phyloP scores from a whole-genome alignment of 441 rosid species.

The Viola pubescens region DNA sequence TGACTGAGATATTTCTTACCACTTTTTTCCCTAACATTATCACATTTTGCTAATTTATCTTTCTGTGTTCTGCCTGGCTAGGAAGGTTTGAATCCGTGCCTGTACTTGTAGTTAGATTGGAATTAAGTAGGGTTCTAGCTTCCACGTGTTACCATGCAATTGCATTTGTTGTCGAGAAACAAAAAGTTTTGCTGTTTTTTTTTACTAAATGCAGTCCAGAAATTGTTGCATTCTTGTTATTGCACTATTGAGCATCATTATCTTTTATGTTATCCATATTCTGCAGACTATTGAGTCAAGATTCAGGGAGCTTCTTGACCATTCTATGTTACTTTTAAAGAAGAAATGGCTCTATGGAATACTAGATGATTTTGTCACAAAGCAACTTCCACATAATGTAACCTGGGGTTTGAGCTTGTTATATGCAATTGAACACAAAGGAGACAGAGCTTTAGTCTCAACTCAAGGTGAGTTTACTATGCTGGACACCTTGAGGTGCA shows the following conservation, averaged over 20 bases:
- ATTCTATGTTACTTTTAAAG: slow-evolving; percentile 70
- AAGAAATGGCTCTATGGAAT: slow-evolving; percentile 94
- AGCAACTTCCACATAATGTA: slow-evolving; percentile 97
- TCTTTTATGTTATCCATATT: slow-evolving; percentile 7
- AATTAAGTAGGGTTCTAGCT: too few relatives aligned
- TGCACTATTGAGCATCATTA: not conserved
- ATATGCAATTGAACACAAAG: slow-evolving; percentile 92
- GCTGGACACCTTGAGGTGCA: slow-evolving; percentile 9
- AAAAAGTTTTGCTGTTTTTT: not conserved
- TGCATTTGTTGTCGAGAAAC: not conserved
- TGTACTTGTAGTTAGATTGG: too few relatives aligned
- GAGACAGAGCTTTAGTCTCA: slow-evolving; percentile 74
- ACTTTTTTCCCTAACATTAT: too few relatives aligned
- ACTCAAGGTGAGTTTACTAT: slow-evolving; percentile 61
- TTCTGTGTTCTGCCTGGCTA: too few relatives aligned
- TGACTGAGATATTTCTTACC: too few relatives aligned
- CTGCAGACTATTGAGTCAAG: slow-evolving; percentile 90
- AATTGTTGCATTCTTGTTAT: not conserved
- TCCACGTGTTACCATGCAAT: not conserved
- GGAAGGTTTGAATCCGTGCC: too few relatives aligned
- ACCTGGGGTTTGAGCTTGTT: slow-evolving; percentile 98
- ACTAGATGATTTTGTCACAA: slow-evolving; percentile 92
- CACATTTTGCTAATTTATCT: too few relatives aligned
- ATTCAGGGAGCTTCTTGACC: slow-evolving; percentile 81
- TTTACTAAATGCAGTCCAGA: not conserved